Conservation (phyloP, 2,329 filamentous ascomycete species). For the Salinomyces thailandicus region DNA sequence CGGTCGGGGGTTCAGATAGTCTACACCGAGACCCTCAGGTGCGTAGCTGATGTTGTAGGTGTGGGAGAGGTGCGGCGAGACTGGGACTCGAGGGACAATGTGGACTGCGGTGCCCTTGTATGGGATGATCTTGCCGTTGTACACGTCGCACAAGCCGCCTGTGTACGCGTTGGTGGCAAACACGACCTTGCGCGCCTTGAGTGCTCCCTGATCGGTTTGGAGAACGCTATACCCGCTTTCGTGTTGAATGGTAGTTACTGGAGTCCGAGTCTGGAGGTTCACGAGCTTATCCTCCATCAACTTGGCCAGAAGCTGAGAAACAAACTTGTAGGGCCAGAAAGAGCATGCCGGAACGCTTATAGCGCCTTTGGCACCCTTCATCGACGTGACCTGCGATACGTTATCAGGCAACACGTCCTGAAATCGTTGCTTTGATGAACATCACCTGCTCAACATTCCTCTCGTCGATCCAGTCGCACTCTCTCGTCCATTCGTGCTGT, state of each 20-base stretch:
- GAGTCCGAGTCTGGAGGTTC: slow-evolving; percentile 64
- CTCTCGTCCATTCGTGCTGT: slow-evolving; percentile 7
- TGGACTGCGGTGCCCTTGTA: slow-evolving; percentile 4
- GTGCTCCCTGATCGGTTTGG: slow-evolving; percentile 13
- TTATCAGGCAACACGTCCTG: background rate
- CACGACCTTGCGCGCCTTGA: slow-evolving; percentile 24
- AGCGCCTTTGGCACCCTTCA: slow-evolving; percentile 8
- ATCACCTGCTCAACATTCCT: slow-evolving; percentile 7
- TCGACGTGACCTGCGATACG: slow-evolving; percentile 8
- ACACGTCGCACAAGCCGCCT: slow-evolving; percentile 19
- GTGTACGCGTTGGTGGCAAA: slow-evolving; percentile 23
- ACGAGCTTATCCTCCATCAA: slow-evolving; percentile 30
- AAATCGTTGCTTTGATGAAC: too few relatives aligned
- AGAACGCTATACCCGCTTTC: slow-evolving; percentile 3
- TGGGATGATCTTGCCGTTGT: slow-evolving; percentile 3
- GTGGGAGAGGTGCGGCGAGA: slow-evolving; percentile 16
- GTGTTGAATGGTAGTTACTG: slow-evolving; percentile 33
- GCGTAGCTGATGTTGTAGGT: slow-evolving; percentile 21
- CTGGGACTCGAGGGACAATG: slow-evolving; percentile 1
- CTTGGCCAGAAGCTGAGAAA: slow-evolving; percentile 15
- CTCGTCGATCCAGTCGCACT: slow-evolving; percentile 3
- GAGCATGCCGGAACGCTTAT: slow-evolving; percentile 8
- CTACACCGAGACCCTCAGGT: slow-evolving; percentile 8
- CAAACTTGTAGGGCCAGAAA: slow-evolving; percentile 24
- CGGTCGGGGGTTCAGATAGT: slow-evolving; percentile 35